Evolutionary conservation across 306 rosid genomes (phyloP).

Genomic region (Glycine tomentella): DNA sequence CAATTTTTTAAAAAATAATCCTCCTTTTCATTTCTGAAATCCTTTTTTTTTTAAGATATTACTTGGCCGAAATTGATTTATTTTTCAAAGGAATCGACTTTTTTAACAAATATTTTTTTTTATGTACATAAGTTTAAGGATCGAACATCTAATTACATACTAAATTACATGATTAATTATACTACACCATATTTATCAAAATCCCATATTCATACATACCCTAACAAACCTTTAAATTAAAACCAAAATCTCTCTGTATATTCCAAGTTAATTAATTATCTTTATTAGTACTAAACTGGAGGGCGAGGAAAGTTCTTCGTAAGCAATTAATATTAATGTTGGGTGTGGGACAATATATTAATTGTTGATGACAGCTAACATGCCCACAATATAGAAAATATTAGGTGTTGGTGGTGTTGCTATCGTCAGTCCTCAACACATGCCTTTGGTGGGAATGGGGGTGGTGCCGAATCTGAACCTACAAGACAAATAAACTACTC

Average conservation of each 20-base stretch:
- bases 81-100: no score
- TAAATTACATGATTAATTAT: no score
- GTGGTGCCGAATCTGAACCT: conserved; percentile 27
- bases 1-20: neutral
- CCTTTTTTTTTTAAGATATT: neutral
- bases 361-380: conserved; percentile 44
- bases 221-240: neutral
- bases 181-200: no score
- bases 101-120: no score
- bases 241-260: neutral
- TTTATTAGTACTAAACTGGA: neutral
- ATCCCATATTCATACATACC: neutral
- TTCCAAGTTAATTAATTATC: neutral
- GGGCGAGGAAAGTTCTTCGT: neutral
- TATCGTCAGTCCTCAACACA: conserved; percentile 32
- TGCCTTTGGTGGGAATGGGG: neutral
- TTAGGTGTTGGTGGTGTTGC: neutral
- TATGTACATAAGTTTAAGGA: no score
- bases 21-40: neutral
- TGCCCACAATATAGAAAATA: conserved; percentile 30
- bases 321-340: neutral
- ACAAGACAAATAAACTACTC: conserved; percentile 36
- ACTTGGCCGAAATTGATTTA: no score
- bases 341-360: conserved; percentile 9
- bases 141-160: no score